Evolutionary conservation across 371 early-diverging fungal genomes (phyloP), one percentile per base, ranked within the genome.

Genomic region (Apophysomyces variabilis): DNA sequence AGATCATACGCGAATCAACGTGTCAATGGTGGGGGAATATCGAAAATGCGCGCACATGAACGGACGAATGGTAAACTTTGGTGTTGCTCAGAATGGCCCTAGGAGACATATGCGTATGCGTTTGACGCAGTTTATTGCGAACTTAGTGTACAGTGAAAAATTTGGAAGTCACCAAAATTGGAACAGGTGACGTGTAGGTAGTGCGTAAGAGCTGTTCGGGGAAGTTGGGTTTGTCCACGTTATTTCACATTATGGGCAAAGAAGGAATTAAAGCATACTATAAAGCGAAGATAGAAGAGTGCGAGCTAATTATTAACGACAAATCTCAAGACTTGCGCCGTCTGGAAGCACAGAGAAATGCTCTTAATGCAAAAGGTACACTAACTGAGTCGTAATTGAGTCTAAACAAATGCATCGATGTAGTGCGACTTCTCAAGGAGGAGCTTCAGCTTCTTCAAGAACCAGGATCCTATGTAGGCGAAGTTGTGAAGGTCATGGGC

Each of bases 401-500:
- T 21, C 32, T n/a, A 50, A 14, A 11, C 4, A n/a, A 58, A 58
- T 18, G 36, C 4, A 62, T 61, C 37, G 36, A 9, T 58, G 16
- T 81, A 94, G 99, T 99, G n/a, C 93, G 99, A 39, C 84, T 96
- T 64, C 86, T 99, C 38, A 91, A 97, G 61, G 99, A 99, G 74
- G 99, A 99, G 80, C 90, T 99, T 41, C 92, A 94, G 68, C 88
- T 98, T 57, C 87, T 99, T 8, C 99, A 99, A 77, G 99, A 99
- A 73, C 96, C 98, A 18, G 95, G 96, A 36, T 94, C 97, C 7
- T 96, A 95, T 79, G 99, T 99, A 44, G 99, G 99, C 62, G 98
- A 98, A 82, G 98, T 99, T 14, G 93, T 98, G 43, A 99, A 99
- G 79, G 87, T 98, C 61, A 99, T 99, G 96, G 99, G 99, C 68